A percentile compares a stretch with the other conserved stretches of the same genome.
Evolutionary conservation across 176 grass and related monocot species (phyloP).

Genomic region (Elymus sibiricus): DNA sequence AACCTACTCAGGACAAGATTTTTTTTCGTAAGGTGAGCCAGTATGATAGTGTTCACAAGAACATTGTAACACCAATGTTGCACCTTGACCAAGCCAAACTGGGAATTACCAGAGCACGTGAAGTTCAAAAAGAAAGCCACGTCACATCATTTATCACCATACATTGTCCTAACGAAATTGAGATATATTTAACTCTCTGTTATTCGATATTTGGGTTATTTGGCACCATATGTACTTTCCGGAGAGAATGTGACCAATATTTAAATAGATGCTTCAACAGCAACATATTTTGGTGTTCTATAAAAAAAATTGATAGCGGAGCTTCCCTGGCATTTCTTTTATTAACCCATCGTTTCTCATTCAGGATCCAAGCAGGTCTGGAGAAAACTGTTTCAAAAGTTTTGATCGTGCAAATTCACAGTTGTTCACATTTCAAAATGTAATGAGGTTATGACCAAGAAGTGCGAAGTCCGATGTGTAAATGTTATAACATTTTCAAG

Average conservation of each 20-base stretch:
- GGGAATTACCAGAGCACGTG: background rate
- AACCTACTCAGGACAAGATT: background rate
- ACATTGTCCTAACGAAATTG: background rate
- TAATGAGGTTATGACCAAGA: background rate
- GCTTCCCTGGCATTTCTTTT: conserved; percentile 9
- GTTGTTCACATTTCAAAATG: background rate
- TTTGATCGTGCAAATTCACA: background rate
- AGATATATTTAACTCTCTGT: background rate
- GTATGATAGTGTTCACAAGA: background rate
- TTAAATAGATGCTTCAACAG: background rate
- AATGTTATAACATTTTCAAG: conserved; percentile 13
- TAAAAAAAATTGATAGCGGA: background rate
- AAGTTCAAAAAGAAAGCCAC: conserved; percentile 8
- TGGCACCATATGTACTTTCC: background rate
- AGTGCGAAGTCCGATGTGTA: background rate
- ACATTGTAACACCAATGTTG: background rate
- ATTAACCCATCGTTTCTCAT: background rate
- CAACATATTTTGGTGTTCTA: background rate
- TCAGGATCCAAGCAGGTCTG: background rate
- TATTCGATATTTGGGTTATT: background rate
- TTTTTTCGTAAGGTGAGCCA: background rate
- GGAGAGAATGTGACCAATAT: background rate
- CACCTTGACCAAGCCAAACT: background rate
- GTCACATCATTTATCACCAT: background rate
- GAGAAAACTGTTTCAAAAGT: background rate